Conservation (phyloP, 257 asterid species). For the Solanum arcanum region DNA sequence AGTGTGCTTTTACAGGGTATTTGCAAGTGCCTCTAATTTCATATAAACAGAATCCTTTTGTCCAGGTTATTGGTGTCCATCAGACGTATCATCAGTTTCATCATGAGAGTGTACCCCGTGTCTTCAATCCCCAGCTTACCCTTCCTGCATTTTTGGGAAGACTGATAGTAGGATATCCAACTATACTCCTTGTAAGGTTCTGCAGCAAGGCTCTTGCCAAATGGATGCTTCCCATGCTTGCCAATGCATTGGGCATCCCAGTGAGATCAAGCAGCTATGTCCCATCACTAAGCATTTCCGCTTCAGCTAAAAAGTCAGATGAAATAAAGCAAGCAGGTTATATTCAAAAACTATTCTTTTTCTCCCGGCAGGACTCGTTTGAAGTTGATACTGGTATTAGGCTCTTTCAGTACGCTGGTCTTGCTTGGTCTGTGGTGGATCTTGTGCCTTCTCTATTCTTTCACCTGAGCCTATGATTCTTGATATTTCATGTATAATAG, state of each 20-base stretch:
- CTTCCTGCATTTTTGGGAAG: conserved; percentile 49
- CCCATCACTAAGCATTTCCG: conserved; percentile 36
- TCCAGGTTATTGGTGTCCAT: conserved; percentile 84
- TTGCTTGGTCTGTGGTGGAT: conserved; percentile 94
- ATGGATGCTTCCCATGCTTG: conserved; percentile 83
- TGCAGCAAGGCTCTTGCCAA: conserved; percentile 88
- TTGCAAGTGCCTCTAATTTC: not conserved
- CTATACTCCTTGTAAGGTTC: conserved; percentile 74
- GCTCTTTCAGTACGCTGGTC: conserved; percentile 89
- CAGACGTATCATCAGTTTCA: conserved; percentile 88
- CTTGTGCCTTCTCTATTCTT: conserved; percentile 80
- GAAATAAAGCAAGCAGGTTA: conserved; percentile 54
- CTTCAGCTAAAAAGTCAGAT: conserved; percentile 35
- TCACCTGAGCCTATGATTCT: conserved; percentile 50
- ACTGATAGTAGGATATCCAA: conserved; percentile 73
- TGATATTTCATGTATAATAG: not conserved
- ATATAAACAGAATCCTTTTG: not conserved
- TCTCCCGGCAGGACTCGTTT: conserved; percentile 50
- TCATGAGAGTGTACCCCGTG: conserved; percentile 61
- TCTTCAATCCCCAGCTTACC: conserved; percentile 56
- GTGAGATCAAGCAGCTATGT: conserved; percentile 68
- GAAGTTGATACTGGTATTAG: conserved; percentile 94
- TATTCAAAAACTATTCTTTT: conserved; percentile 46
- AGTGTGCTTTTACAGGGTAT: not conserved
- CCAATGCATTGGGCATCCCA: conserved; percentile 77